Evolutionary conservation across 2,329 filamentous ascomycete genomes (phyloP).

Genomic region (Hypoxylon sp.): DNA sequence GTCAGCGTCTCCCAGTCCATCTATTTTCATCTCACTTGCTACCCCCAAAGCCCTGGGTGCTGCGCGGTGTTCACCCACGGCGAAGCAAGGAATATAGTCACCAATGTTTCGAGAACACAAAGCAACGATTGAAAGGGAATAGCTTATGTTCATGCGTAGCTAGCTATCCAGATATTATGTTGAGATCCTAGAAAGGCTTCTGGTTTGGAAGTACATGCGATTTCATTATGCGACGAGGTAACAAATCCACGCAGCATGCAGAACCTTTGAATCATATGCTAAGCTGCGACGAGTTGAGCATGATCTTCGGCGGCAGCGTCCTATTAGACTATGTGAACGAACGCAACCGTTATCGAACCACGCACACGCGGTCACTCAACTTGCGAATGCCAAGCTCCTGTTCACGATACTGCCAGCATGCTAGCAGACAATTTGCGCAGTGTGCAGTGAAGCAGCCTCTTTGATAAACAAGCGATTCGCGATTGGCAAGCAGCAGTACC

Average conservation of each 20-base stretch:
- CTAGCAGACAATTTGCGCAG: not conserved
- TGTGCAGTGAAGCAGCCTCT: not conserved
- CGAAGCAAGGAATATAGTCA: not conserved
- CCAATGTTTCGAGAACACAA: not conserved
- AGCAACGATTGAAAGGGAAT: not conserved
- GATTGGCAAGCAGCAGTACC: not conserved
- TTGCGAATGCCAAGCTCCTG: not conserved
- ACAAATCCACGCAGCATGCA: not conserved
- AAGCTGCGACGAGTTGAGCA: not conserved
- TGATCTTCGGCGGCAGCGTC: not conserved
- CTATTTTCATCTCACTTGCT: not conserved
- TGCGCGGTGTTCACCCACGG: not conserved
- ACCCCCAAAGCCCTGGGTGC: not conserved
- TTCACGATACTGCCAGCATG: conserved; percentile 2
- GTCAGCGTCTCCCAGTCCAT: not conserved
- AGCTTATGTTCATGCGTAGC: conserved; percentile 2
- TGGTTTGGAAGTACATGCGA: not conserved
- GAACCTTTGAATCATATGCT: conserved; percentile 5
- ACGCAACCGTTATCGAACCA: not conserved
- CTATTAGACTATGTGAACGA: conserved; percentile 3
- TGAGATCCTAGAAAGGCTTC: not conserved
- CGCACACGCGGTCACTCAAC: not conserved
- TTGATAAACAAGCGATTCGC: not conserved
- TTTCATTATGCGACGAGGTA: not conserved
- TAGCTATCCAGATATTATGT: not conserved